phyloP scores from a whole-genome alignment of 306 rosid genomes.

The Prunus persica region DNA sequence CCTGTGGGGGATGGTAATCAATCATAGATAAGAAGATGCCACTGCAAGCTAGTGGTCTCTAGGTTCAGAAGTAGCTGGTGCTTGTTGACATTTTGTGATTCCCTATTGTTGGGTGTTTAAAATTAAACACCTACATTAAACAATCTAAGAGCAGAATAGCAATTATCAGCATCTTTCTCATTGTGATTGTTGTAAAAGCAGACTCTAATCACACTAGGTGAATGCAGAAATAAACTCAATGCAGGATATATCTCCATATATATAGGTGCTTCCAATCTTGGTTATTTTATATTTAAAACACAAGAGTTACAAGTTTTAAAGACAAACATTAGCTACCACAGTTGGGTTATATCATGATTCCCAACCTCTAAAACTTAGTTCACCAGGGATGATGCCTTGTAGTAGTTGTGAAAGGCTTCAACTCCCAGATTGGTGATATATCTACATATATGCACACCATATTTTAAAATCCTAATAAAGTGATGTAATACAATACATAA shows the following conservation, averaged over 20 bases:
- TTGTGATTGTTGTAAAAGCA: not conserved
- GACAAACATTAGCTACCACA: too few relatives aligned
- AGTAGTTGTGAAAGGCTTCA: not conserved
- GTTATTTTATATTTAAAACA: too few relatives aligned
- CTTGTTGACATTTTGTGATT: too few relatives aligned
- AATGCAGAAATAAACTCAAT: not conserved
- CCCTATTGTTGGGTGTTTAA: too few relatives aligned
- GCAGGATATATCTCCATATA: not conserved
- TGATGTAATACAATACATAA: constrained; percentile 12
- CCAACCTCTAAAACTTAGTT: too few relatives aligned
- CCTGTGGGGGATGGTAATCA: not conserved
- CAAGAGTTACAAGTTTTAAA: not conserved
- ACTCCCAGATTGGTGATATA: not conserved
- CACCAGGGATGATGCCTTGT: too few relatives aligned
- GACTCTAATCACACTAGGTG: not conserved
- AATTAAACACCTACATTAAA: not conserved
- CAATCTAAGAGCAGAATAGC: not conserved
- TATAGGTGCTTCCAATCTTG: not conserved
- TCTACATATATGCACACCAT: not conserved
- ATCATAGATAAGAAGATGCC: not conserved
- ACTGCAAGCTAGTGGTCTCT: too few relatives aligned
- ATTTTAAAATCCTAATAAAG: not conserved
- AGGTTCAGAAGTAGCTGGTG: too few relatives aligned
- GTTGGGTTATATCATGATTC: too few relatives aligned
- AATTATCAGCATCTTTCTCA: not conserved